Base-by-base conservation (phyloP, 345 rosid genomes). In the Psidium friedrichsthalianum region DNA sequence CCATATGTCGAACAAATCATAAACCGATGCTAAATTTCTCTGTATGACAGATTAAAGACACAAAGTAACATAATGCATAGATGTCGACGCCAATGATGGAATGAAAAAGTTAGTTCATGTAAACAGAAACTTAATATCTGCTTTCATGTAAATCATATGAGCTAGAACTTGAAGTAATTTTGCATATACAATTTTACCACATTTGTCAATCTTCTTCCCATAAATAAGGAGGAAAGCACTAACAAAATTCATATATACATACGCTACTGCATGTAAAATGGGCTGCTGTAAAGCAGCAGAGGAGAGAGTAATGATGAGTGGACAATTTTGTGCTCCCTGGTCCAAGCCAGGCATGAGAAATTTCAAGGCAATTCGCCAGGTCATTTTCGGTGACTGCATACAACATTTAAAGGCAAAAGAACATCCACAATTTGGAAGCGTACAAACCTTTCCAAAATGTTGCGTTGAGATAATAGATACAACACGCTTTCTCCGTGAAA, bases 401-500 rank as follows among this genome's bases (percentile, higher is more conserved):
- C 18, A 24, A n/a, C 59, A 27, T 69, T 69, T 9, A 86, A 36
- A 47, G 51, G 49, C 61, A 55, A 11, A 56, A 52, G 14, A 12
- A 58, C 7, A 15, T 18, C 15, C 24, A 51, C 20, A 44, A 56
- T 20, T 54, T 36, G 47, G 25, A 57, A 58, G 74, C 11, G 12
- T 49, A 88, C 90, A 44, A 83, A 96, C 99, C 98, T 95, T 94
- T 89, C 99, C 97, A 83, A 95, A 96, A 69, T 94, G 91, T n/a
- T 74, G 82, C 74, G 98, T 93, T 56, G 97, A 92, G 87, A 96
- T 94, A 84, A 95, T 88, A 42, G 93, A 91, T 83, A 94, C 92
- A 15, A 87, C 94, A 10, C 99, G 92, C 91, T 95, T 96, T 96
- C 90, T 96, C 98, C 0, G 99, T 94, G 89, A 96, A 95, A 82